phyloP scores from a whole-genome alignment of 2,329 filamentous ascomycete species.

The Blastomyces parvus region DNA sequence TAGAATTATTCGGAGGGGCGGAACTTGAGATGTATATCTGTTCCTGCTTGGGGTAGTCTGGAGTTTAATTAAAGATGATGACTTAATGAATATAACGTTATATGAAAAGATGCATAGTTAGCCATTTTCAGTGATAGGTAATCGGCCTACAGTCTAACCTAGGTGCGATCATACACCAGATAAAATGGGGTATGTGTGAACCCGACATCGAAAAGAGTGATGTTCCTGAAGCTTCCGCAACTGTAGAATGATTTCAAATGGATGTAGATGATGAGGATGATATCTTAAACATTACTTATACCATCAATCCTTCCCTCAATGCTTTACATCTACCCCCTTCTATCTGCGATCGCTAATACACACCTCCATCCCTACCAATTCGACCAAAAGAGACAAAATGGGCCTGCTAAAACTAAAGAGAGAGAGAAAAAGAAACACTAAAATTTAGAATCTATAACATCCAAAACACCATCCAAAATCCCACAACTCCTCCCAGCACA shows the following conservation, averaged over 20 bases:
- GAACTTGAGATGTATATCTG: neutral
- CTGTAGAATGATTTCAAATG: neutral
- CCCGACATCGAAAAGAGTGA: neutral
- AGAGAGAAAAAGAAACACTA: neutral
- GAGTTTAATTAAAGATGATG: neutral
- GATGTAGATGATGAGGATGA: neutral
- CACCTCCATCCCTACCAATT: neutral
- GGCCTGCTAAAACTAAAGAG: neutral
- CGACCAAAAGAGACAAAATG: neutral
- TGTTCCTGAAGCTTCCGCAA: neutral
- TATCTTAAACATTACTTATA: neutral
- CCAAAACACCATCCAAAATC: slow-evolving; percentile 14
- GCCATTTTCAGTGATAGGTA: neutral
- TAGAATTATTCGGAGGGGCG: neutral
- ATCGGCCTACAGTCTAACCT: too few species aligned
- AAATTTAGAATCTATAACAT: neutral
- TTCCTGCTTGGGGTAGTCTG: neutral
- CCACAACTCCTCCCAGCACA: neutral
- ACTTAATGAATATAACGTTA: neutral
- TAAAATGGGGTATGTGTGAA: neutral
- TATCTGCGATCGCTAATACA: neutral
- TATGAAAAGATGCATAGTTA: neutral
- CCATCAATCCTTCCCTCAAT: neutral
- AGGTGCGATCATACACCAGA: neutral
- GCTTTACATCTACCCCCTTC: neutral